A percentile compares a stretch with the other conserved stretches of the same genome.
phyloP scores from a whole-genome alignment of 1,139 yeast species.

The Arxiozyma heterogenica region DNA sequence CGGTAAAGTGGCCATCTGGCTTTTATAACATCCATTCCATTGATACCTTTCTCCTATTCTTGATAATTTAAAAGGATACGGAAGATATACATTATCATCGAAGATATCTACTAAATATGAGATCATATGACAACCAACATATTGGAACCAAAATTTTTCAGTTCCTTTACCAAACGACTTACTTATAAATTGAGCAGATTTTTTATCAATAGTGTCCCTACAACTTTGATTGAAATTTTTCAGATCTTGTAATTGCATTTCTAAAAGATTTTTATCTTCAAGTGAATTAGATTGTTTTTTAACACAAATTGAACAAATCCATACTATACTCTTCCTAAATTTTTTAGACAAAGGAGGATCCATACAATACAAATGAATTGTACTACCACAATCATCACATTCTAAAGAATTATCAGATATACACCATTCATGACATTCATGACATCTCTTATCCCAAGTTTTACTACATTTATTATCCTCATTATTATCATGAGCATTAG shows the following conservation, averaged over 20 bases:
- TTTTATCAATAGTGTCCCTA: background rate
- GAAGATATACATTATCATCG: conserved; percentile 14
- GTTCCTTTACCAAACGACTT: conserved; percentile 3
- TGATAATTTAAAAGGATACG: conserved; percentile 26
- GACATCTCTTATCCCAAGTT: conserved; percentile 44
- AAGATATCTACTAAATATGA: conserved; percentile 18
- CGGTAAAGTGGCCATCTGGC: conserved; percentile 7
- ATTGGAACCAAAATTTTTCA: conserved; percentile 20
- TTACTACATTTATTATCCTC: background rate
- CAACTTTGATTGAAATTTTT: background rate
- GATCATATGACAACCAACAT: conserved; percentile 23
- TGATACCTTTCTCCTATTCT: conserved; percentile 25
- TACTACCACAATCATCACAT: conserved; percentile 67
- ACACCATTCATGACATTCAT: conserved; percentile 79
- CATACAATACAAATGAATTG: conserved; percentile 74
- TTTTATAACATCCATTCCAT: conserved; percentile 21
- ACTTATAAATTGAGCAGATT: background rate
- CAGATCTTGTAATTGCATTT: background rate
- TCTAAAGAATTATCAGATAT: conserved; percentile 62
- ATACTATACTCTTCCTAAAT: conserved; percentile 82
- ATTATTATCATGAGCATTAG: background rate
- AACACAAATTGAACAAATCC: conserved; percentile 85
- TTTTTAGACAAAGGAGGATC: conserved; percentile 75
- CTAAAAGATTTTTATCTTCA: conserved; percentile 11
- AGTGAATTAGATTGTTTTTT: conserved; percentile 31